Evolutionary conservation across 179 eudicot species (phyloP).

Genomic region (Carnegiea gigantea): DNA sequence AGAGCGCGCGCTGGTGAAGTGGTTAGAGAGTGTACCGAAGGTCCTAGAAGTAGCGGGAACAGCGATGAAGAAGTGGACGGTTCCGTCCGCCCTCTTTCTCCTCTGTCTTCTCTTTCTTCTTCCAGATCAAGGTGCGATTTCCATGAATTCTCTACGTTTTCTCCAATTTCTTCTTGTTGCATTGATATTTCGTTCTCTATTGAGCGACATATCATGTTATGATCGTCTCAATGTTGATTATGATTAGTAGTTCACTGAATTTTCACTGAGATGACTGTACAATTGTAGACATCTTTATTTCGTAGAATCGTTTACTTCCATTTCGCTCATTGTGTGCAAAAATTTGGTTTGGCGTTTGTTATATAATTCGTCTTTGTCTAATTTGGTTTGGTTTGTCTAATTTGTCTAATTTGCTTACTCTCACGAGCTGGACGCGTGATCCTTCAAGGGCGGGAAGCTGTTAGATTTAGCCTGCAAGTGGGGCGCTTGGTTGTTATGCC

Average conservation of each 20-base stretch:
- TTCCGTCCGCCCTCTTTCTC: constrained; percentile 65
- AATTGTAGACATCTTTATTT: neutral
- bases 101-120: constrained; percentile 67
- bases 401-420: too few species aligned
- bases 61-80: constrained; percentile 79
- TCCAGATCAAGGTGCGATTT: constrained; percentile 74
- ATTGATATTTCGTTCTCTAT: neutral
- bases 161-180: neutral
- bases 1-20: too few species aligned
- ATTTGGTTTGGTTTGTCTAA: too few species aligned
- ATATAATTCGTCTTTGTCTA: neutral
- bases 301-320: neutral
- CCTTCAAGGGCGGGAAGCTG: too few species aligned
- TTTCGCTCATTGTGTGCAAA: neutral
- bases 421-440: too few species aligned
- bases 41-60: constrained; percentile 29
- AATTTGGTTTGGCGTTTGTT: neutral
- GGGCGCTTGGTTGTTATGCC: too few species aligned
- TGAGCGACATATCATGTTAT: neutral
- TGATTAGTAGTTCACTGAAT: neutral
- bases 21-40: constrained; percentile 27
- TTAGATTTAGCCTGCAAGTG: too few species aligned
- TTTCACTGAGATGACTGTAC: neutral
- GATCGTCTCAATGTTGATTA: neutral
- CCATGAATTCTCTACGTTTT: neutral